Base-by-base conservation (phyloP, 306 rosid genomes). In the Begonia peltatifolia region DNA sequence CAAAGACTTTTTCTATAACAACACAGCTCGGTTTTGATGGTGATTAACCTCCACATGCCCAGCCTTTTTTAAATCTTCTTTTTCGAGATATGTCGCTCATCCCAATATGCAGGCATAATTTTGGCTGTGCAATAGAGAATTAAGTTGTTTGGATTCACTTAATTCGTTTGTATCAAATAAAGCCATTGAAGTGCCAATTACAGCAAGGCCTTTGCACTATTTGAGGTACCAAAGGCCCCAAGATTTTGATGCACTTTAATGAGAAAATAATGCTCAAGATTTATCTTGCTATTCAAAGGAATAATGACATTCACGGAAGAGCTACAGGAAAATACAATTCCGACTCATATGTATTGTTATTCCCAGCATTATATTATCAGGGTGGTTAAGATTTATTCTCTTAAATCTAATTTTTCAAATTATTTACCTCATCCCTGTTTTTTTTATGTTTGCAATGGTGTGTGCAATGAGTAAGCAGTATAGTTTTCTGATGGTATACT, bases 1-100 rank as follows among this genome's bases (percentile, higher is more conserved):
- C 81, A 71, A 55, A 73, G 97, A 60, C 95, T 90, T 70, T 77
- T 90, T 66, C 61, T 90, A 63, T 90, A 76, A 74, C 14, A 12
- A 10, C 12, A 44, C 48, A 44, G 48, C 48, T 12, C n/a, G 48
- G 48, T 44, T 44, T 44, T 44, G n/a, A 44, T 44, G 48, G 48
- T 44, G 14, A n/a, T 44, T 44, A n/a, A 44, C 48, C 9, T 10
- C 14, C 14, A 10, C 48, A 12, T 10, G n/a, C 5, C 48, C 12
- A 3, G n/a, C 13, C 48, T 3, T 12, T 44, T 17, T n/a, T 10
- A 2, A 10, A 10, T n/a, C 48, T 44, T 44, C n/a, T 10, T 44
- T 44, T n/a, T 6, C 6, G 48, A n/a, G 48, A 44, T 44, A 7
- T 30, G 38, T 30, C 38, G 8, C 3, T 14, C 12, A 10, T 10